Evolutionary conservation across 225 moss, liverwort and hornwort genomes (phyloP).

Genomic region (Lunularia cruciata): DNA sequence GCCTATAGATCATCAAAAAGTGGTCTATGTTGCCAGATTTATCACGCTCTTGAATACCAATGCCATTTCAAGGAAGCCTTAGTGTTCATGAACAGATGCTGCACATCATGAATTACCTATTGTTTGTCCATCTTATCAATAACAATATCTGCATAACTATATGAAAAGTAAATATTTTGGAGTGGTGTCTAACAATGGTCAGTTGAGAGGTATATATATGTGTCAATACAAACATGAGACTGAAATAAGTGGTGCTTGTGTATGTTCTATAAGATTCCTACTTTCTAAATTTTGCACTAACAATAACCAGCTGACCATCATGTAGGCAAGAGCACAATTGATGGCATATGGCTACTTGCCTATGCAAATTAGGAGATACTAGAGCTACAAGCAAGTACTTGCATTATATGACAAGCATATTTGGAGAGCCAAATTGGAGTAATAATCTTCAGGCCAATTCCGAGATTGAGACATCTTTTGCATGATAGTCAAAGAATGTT

Average conservation of each 20-base stretch:
- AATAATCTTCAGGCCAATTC: conserved; percentile 57
- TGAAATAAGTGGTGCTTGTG: background rate
- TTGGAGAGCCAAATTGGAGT: conserved; percentile 38
- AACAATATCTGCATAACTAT: no score
- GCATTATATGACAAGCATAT: conserved; percentile 58
- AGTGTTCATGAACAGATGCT: conserved; percentile 50
- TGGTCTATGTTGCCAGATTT: conserved; percentile 54
- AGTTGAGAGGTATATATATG: no score
- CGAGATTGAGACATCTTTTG: background rate
- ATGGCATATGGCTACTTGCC: conserved; percentile 78
- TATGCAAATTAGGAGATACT: conserved; percentile 56
- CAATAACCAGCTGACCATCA: background rate
- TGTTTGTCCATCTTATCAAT: conserved; percentile 62
- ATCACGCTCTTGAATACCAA: conserved; percentile 67
- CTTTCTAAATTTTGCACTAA: no score
- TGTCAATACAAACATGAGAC: background rate
- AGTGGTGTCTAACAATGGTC: no score
- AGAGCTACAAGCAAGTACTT: conserved; percentile 52
- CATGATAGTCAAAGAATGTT: no score
- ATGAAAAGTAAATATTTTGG: background rate
- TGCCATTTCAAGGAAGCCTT: conserved; percentile 71
- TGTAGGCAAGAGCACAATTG: conserved; percentile 72
- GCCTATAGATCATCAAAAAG: no score
- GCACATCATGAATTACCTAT: conserved; percentile 55
- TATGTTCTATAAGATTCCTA: background rate